Percentiles rank a stretch among this genome's conserved stretches.
Evolutionary conservation across 352 stramenopile genomes (phyloP).

Genomic region (Blastocystis sp.): DNA sequence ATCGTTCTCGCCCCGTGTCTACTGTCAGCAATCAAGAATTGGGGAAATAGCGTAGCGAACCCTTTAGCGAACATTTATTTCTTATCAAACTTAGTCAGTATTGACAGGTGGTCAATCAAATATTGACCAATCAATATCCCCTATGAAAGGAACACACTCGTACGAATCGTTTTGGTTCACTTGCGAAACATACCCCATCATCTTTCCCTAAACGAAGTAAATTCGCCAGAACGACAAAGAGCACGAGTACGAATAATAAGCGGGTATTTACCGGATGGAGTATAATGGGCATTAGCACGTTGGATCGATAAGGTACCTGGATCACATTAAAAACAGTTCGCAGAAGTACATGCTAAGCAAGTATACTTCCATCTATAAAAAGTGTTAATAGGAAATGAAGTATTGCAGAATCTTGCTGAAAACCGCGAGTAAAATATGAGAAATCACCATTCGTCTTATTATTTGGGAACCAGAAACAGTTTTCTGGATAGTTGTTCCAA

Average conservation of each 20-base stretch:
- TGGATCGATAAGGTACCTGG: no score
- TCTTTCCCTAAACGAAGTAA: no score
- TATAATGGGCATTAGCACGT: no score
- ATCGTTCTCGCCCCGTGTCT: not conserved
- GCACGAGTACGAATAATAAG: no score
- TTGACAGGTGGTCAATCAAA: slow-evolving; percentile 9
- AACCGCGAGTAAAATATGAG: not conserved
- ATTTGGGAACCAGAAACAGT: not conserved
- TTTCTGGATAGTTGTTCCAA: not conserved
- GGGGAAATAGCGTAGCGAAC: not conserved
- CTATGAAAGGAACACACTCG: no score
- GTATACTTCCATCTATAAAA: not conserved
- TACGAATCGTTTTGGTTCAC: no score
- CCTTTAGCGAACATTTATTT: not conserved
- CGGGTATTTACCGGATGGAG: no score
- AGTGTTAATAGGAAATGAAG: not conserved
- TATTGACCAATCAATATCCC: not conserved
- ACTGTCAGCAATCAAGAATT: not conserved
- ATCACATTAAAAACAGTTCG: no score
- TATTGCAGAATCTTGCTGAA: not conserved
- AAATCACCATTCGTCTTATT: not conserved
- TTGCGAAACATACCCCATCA: no score
- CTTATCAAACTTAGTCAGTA: not conserved
- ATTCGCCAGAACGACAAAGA: no score
- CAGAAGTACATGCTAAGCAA: no score